Percentiles rank a stretch among this genome's conserved stretches.
These are phyloP conservation scores for Pseudogymnoascus sp. DNA, from an alignment of 2,329 filamentous ascomycete species.

Conservation along the genomic window DNA sequence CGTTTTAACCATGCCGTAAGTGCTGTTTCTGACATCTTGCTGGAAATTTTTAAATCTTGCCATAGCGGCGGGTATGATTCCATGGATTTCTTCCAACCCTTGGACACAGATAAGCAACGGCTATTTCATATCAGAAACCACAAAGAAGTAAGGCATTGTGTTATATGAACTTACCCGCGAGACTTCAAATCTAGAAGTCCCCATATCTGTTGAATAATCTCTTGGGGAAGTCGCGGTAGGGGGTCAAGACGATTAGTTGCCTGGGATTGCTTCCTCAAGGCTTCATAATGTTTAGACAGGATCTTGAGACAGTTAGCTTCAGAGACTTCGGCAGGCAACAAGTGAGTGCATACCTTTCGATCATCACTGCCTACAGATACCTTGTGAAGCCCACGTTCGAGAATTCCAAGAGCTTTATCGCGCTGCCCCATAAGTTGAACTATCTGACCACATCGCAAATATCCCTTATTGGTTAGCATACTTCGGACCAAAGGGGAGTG, in stretches of 20 bases:
- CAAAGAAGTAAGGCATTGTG: neutral
- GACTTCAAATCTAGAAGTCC: neutral
- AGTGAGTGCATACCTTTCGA: slow-evolving; percentile 18
- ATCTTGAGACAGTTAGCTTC: neutral
- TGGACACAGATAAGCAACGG: neutral
- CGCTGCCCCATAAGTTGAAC: slow-evolving; percentile 25
- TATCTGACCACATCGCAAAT: slow-evolving; percentile 29
- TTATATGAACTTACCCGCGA: neutral
- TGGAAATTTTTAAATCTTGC: neutral
- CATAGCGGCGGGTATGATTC: slow-evolving; percentile 1
- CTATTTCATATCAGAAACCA: neutral
- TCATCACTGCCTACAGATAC: slow-evolving; percentile 26
- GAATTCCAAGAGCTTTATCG: slow-evolving; percentile 28
- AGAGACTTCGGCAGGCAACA: neutral
- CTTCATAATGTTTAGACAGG: neutral
- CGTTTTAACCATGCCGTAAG: slow-evolving; percentile 1
- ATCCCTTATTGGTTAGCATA: slow-evolving; percentile 22
- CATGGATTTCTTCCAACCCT: neutral
- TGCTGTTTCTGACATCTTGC: neutral
- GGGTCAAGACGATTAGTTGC: neutral
- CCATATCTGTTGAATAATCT: slow-evolving; percentile 3
- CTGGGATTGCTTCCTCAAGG: neutral
- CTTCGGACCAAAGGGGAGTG: neutral
- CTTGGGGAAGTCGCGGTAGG: neutral
- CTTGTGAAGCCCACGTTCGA: slow-evolving; percentile 27